phyloP scores from a whole-genome alignment of 2,329 filamentous ascomycete genomes.

The Aspergillus aculeatus region DNA sequence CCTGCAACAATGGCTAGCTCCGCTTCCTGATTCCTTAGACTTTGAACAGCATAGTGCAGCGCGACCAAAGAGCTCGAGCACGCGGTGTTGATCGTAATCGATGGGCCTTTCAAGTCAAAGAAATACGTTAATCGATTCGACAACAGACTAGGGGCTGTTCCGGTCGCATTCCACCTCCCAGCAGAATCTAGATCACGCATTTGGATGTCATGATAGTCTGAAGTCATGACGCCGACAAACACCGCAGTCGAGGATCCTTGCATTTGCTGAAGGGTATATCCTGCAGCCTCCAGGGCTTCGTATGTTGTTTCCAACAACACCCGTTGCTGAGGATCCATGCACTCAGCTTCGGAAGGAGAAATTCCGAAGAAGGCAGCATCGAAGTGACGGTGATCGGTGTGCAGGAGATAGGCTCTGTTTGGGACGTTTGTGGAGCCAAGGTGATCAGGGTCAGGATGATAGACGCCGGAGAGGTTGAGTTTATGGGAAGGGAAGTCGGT shows the following conservation, averaged over 20 bases:
- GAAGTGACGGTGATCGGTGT: constrained; percentile 1
- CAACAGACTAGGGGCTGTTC: constrained; percentile 31
- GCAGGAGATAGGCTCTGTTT: constrained; percentile 1
- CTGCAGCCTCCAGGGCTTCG: constrained; percentile 9
- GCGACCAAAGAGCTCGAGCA: constrained; percentile 41
- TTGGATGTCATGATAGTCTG: constrained; percentile 8
- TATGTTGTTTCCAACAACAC: constrained; percentile 12
- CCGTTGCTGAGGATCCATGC: constrained; percentile 15
- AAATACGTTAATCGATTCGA: constrained; percentile 35
- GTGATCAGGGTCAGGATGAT: constrained; percentile 6
- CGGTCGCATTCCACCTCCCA: constrained; percentile 15
- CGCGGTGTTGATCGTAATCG: constrained; percentile 44
- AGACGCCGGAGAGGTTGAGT: background rate
- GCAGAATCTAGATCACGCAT: background rate
- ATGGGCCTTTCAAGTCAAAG: constrained; percentile 26
- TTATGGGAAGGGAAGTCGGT: constrained; percentile 1
- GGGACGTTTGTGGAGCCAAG: constrained; percentile 2
- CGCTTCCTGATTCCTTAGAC: constrained; percentile 22
- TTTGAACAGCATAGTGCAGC: constrained; percentile 27
- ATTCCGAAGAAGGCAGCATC: constrained; percentile 13
- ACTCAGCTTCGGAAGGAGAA: constrained; percentile 7
- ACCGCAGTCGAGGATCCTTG: background rate
- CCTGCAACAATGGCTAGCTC: constrained; percentile 11
- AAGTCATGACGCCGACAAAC: constrained; percentile 10
- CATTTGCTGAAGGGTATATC: background rate